These are phyloP conservation scores for Cenchrus fungigraminus DNA, from an alignment of 176 grass and related monocot species.

Conservation along the genomic window DNA sequence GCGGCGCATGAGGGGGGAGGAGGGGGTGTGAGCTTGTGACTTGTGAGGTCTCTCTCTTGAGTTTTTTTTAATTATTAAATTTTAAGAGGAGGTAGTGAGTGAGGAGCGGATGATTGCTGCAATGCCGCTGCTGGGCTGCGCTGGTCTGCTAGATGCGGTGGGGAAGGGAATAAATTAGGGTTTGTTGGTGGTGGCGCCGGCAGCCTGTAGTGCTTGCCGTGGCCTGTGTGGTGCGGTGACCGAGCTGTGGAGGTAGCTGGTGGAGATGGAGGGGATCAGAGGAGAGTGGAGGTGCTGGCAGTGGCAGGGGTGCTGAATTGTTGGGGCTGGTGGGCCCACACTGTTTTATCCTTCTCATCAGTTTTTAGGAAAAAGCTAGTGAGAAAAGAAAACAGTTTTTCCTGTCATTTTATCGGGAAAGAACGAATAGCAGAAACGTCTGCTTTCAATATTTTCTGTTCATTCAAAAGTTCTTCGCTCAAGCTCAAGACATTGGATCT, in stretches of 20 bases:
- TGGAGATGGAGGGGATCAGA: no score
- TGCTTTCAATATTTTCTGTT: no score
- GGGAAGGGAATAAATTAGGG: constrained; percentile 47
- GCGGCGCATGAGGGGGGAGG: constrained; percentile 52
- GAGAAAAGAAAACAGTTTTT: no score
- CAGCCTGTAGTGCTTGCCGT: neutral
- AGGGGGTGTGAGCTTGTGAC: constrained; percentile 23
- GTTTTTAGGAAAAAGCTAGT: no score
- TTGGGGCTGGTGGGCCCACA: no score
- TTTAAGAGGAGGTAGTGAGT: neutral
- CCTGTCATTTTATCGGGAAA: no score
- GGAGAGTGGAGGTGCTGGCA: no score
- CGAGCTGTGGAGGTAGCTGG: neutral
- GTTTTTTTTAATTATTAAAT: constrained; percentile 3
- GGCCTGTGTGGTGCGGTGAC: neutral
- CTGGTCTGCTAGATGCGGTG: constrained; percentile 26
- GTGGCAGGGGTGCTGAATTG: no score
- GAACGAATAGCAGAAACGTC: no score
- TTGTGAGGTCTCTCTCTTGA: neutral
- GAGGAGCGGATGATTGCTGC: constrained; percentile 10
- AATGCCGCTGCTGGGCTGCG: constrained; percentile 9
- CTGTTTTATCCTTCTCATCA: no score
- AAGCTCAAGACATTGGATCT: no score
- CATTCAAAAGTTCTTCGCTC: no score
- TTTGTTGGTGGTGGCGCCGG: constrained; percentile 43